phyloP scores from a whole-genome alignment of 805 yeast species.

The Peterozyma toletana region DNA sequence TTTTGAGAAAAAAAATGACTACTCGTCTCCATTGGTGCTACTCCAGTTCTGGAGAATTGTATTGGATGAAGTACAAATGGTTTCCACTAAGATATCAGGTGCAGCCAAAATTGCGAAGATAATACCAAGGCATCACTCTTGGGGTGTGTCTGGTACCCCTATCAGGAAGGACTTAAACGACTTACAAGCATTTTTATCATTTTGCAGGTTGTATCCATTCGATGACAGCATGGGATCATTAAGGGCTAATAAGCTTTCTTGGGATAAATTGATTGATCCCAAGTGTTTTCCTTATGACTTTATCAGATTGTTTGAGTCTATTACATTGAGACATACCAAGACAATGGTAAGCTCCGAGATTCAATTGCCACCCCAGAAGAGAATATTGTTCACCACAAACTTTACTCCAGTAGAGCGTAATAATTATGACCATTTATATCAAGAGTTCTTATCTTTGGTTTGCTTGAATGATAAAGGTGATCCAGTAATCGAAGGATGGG shows the following conservation, averaged over 20 bases:
- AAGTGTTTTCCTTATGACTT: conserved; percentile 30
- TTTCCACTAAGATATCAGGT: conserved; percentile 61
- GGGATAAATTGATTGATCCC: conserved; percentile 17
- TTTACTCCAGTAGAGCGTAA: conserved; percentile 82
- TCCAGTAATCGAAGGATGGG: conserved; percentile 42
- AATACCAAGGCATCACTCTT: conserved; percentile 80
- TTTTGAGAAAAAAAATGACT: conserved; percentile 31
- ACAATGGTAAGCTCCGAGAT: conserved; percentile 75
- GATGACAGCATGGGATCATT: conserved; percentile 19
- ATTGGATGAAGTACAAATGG: conserved; percentile 93
- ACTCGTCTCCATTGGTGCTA: conserved; percentile 76
- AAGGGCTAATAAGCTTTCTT: conserved; percentile 15
- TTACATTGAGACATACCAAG: conserved; percentile 78
- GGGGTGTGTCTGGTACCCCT: conserved; percentile 98
- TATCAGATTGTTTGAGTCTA: conserved; percentile 38
- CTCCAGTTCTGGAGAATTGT: conserved; percentile 86
- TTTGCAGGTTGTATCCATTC: conserved; percentile 64
- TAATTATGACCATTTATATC: conserved; percentile 60
- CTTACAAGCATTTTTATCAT: conserved; percentile 62
- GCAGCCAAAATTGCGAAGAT: conserved; percentile 76
- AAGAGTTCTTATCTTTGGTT: conserved; percentile 50
- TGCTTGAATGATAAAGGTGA: conserved; percentile 45
- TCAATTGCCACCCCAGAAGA: conserved; percentile 67
- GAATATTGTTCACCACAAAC: conserved; percentile 63
- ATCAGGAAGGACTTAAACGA: conserved; percentile 62